A percentile compares a stretch with the other conserved stretches of the same genome.
Evolutionary conservation across 2,329 filamentous ascomycete species (phyloP).

Genomic region (Trichoderma oligosporum): DNA sequence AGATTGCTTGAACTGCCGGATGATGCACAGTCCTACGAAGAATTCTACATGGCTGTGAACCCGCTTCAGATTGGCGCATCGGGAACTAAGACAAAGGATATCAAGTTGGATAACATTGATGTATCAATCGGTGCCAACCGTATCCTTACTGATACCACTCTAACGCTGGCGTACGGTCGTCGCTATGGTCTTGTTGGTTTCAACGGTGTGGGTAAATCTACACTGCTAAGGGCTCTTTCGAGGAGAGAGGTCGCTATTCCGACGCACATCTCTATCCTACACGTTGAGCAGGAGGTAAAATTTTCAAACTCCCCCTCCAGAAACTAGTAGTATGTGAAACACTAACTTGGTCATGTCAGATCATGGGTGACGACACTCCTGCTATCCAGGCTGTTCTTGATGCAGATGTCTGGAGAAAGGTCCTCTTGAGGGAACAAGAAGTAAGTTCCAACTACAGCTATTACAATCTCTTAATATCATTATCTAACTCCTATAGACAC

Average conservation of each 20-base stretch:
- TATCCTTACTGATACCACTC: slow-evolving; percentile 83
- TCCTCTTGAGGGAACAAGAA: slow-evolving; percentile 82
- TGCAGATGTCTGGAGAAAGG: slow-evolving; percentile 97
- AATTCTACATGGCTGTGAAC: slow-evolving; percentile 99
- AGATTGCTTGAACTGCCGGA: slow-evolving; percentile 79
- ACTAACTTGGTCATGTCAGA: slow-evolving; percentile 46
- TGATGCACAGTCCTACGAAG: slow-evolving; percentile 87
- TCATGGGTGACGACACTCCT: slow-evolving; percentile 90
- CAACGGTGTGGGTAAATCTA: slow-evolving; percentile 98
- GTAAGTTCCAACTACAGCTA: slow-evolving; percentile 46
- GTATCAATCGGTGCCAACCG: slow-evolving; percentile 85
- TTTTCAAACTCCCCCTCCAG: no score
- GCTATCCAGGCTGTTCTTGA: slow-evolving; percentile 93
- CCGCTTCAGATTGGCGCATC: slow-evolving; percentile 73
- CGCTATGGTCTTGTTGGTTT: slow-evolving; percentile 97
- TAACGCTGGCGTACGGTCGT: slow-evolving; percentile 87
- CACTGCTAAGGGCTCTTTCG: slow-evolving; percentile 85
- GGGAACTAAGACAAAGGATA: slow-evolving; percentile 87
- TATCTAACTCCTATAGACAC: slow-evolving; percentile 52
- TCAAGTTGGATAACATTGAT: slow-evolving; percentile 96
- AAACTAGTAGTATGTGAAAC: no score
- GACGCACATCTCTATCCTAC: slow-evolving; percentile 95
- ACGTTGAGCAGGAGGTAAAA: slow-evolving; percentile 91
- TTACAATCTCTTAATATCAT: background rate
- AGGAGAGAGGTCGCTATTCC: slow-evolving; percentile 92